These are phyloP conservation scores for Psophocarpus tetragonolobus DNA, from an alignment of 306 rosid species.

Conservation along the genomic window DNA sequence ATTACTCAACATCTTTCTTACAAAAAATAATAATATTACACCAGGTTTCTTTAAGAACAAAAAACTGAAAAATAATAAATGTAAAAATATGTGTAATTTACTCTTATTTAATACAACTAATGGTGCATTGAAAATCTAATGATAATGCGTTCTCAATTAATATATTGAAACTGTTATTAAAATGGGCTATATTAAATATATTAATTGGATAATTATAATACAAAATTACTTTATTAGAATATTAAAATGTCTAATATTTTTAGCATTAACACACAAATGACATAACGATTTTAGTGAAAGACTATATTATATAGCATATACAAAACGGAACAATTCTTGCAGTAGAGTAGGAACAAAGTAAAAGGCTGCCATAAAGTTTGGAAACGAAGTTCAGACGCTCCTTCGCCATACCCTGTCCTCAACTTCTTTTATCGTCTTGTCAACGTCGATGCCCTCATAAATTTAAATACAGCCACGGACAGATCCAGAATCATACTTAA, in stretches of 20 bases:
- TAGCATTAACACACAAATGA: not conserved
- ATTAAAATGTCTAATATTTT: not conserved
- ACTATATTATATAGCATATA: not conserved
- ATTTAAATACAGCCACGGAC: not conserved
- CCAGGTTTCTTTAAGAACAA: too few relatives aligned
- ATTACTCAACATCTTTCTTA: too few relatives aligned
- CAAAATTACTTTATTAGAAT: not conserved
- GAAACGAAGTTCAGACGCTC: constrained; percentile 6
- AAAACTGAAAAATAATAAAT: too few relatives aligned
- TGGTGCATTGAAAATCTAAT: too few relatives aligned
- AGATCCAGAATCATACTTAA: too few relatives aligned
- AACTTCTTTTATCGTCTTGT: constrained; percentile 34
- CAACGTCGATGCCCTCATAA: constrained; percentile 26
- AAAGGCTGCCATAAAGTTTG: constrained; percentile 42
- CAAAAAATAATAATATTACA: too few relatives aligned
- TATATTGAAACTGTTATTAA: too few relatives aligned
- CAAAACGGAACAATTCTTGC: not conserved
- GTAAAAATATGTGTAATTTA: too few relatives aligned
- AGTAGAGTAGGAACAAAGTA: not conserved
- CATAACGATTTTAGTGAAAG: not conserved
- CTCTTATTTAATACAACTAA: not conserved
- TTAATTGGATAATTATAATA: too few relatives aligned
- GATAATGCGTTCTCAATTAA: not conserved
- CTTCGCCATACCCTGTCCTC: not conserved
- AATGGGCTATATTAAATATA: too few relatives aligned